Evolutionary conservation across 805 yeast species (phyloP).

Genomic region (Candida oleophila): DNA sequence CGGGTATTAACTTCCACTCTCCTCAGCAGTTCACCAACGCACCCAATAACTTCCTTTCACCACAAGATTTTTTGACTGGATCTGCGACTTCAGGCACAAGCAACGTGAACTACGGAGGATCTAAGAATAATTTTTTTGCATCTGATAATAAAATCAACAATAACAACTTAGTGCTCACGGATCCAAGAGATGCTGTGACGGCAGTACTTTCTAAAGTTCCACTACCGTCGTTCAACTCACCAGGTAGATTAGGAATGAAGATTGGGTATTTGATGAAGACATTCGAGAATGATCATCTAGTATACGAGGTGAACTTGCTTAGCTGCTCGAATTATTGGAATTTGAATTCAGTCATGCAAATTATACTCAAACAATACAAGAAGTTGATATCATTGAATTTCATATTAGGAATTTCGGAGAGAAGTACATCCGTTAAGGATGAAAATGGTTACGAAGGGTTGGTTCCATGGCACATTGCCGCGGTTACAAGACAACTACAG

Average conservation of each 20-base stretch:
- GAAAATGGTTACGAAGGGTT: constrained; percentile 22
- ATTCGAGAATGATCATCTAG: constrained; percentile 18
- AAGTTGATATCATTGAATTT: constrained; percentile 48
- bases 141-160: background rate
- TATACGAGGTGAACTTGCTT: constrained; percentile 63
- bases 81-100: background rate
- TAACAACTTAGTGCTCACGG: constrained; percentile 14
- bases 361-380: constrained; percentile 59
- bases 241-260: constrained; percentile 65
- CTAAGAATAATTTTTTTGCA: background rate
- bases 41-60: constrained; percentile 32
- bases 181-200: constrained; percentile 49
- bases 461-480: constrained; percentile 72
- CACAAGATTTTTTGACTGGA: constrained; percentile 19
- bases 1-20: constrained; percentile 30
- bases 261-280: constrained; percentile 64
- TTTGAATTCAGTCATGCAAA: constrained; percentile 52
- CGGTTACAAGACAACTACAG: constrained; percentile 62
- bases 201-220: constrained; percentile 61
- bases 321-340: constrained; percentile 73
- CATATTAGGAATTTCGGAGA: constrained; percentile 30
- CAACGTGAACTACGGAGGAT: background rate
- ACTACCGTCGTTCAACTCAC: constrained; percentile 67
- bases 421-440: constrained; percentile 14
- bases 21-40: constrained; percentile 37